Evolutionary conservation across 805 yeast species (phyloP), one percentile per base, ranked within the genome.

Genomic region (Barnettozyma salicaria): DNA sequence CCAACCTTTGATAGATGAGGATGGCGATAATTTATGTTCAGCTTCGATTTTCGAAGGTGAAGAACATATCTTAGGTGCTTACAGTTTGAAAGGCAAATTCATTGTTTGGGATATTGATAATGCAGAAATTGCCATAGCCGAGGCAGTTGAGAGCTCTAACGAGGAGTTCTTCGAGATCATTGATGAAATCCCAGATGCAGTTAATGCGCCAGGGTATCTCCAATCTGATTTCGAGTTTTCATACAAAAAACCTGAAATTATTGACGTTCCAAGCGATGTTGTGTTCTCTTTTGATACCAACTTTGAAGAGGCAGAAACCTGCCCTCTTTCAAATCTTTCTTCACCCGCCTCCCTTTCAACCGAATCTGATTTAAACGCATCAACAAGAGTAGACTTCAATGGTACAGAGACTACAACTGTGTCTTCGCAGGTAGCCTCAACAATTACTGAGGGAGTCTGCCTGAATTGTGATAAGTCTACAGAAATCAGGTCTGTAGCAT

Each of bases 31-130:
- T 1, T 17, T 49, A 18, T 51, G 56, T 32, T 28, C 47, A 13
- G 27, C 45, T 4, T 20, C 43, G 4, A 19, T 40, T 21, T 21
- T 41, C 13, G 39, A 28, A n/a, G 8, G 30, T 12, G 35, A 13
- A 6, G 9, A 20, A 7, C 19, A 20, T 12, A 35, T 41, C 6
- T 17, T 50, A 9, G 55, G 55, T 19, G 37, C 43, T 14, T 27
- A 33, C 14, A 23, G 42, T 14, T 27, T 50, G 21, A 42, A 36
- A 19, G 42, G 37, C 26, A 22, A 45, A 20, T 43, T 35, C 27
- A 27, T 41, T 26, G 50, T 49, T 13, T 41, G 42, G 39, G 55
- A 50, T 34, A 16, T 25, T 27, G 55, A 49, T 20, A 40, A 40
- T 8, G 37, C 27, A n/a, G 42, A 42, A 20, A 11, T 49, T 24